Conservation (phyloP, 2,329 filamentous ascomycete species). For the Tolypocladium nubicola region DNA sequence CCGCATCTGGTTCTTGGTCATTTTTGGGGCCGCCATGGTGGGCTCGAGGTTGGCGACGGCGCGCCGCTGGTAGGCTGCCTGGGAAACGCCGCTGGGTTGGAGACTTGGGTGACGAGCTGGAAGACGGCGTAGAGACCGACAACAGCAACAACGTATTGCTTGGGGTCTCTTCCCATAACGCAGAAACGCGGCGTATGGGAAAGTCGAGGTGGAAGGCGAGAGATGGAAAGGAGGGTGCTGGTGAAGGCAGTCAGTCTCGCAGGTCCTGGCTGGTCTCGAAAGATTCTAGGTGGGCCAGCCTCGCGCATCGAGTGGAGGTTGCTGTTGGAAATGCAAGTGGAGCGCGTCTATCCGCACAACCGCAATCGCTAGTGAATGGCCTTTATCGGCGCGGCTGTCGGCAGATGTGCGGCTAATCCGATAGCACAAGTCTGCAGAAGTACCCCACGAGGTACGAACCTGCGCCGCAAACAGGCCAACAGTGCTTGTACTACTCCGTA, state of each 20-base stretch:
- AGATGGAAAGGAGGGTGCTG: not conserved
- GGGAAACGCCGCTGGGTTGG: conserved; percentile 17
- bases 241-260: not conserved
- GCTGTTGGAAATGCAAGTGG: not conserved
- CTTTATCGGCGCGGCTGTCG: conserved; percentile 4
- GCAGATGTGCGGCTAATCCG: conserved; percentile 1
- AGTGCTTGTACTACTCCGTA: not conserved
- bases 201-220: not conserved
- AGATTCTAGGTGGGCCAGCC: not conserved
- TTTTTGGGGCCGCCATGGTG: conserved; percentile 57
- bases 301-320: not conserved
- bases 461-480: not conserved
- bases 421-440: not conserved
- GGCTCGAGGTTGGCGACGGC: conserved; percentile 12
- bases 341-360: not conserved
- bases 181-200: not conserved
- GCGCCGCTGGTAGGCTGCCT: conserved; percentile 13
- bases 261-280: not conserved
- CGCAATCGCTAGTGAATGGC: no score
- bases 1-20: conserved; percentile 89
- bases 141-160: conserved; percentile 22
- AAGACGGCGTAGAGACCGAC: conserved; percentile 23
- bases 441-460: not conserved
- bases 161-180: conserved; percentile 26
- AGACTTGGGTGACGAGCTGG: conserved; percentile 23